Evolutionary conservation across 345 rosid genomes (phyloP).

Genomic region (Pugionium dolabratum): DNA sequence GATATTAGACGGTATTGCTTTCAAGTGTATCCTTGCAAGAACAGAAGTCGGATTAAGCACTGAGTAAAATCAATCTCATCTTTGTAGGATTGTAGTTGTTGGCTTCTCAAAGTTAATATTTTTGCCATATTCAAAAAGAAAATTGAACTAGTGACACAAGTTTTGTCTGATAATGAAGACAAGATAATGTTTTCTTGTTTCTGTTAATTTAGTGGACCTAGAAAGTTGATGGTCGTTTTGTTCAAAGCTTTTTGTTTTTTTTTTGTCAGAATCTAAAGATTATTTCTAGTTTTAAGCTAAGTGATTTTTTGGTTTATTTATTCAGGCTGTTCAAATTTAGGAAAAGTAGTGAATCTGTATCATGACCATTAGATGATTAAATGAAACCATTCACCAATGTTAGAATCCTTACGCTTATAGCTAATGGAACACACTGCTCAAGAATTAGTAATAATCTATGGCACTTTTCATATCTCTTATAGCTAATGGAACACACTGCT

Average conservation of each 20-base stretch:
- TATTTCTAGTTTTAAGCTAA: background rate
- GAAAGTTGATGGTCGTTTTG: background rate
- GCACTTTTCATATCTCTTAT: background rate
- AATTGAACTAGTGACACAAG: slow-evolving; percentile 1
- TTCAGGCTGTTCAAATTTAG: background rate
- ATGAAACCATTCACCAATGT: background rate
- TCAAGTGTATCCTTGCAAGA: background rate
- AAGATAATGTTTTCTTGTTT: background rate
- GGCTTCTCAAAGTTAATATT: background rate
- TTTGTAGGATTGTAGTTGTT: slow-evolving; percentile 4
- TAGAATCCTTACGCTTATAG: background rate
- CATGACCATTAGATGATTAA: background rate
- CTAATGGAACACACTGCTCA: background rate
- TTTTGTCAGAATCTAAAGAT: no score
- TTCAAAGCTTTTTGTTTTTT: background rate
- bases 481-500: slow-evolving; percentile 11
- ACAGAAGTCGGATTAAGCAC: background rate
- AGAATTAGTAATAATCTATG: background rate
- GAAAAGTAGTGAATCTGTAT: background rate
- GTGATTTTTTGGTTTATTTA: no score
- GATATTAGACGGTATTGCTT: background rate
- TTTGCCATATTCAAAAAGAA: background rate
- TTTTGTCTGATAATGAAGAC: background rate
- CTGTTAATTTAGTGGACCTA: slow-evolving; percentile 7
- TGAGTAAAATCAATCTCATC: background rate